Base-by-base conservation (phyloP, 2,329 filamentous ascomycete species). In the Rutstroemia sydowiana region DNA sequence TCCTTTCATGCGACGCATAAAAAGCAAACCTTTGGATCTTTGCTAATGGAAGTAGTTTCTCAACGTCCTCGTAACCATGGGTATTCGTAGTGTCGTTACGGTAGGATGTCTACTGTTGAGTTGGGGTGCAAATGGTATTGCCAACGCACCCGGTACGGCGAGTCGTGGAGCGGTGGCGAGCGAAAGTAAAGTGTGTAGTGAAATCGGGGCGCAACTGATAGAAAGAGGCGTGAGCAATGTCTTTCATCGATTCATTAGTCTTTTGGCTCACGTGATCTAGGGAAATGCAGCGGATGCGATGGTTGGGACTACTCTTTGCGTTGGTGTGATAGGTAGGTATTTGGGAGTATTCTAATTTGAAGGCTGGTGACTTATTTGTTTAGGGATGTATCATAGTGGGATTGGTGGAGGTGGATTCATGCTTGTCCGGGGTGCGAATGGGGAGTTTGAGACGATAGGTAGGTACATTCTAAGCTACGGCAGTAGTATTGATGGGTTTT, bases 371-470 rank as follows among this genome's bases (percentile, higher is more conserved):
- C 51, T 60, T 23, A 56, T 43, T 1, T 8, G 20, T 9, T n/a
- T 31, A 75, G 73, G 78, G 51, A 87, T 87, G 81, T 87, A 88
- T 60, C 87, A 91, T 66, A 80, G 79, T 37, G 91, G 92, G 14
- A 85, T 96, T 54, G 91, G 88, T 18, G 92, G 92, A 6, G 92
- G 92, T 37, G 92, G 92, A 2, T 97, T 97, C 70, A 87, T 90
- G 77, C 75, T 95, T 5, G 79, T 95, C 5, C 82, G 88, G 44
- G 76, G 81, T 31, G 71, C 79, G 14, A 74, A 88, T 53, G 89
- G 89, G n/a, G 73, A 74, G 16, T 95, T 91, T 65, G 89, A 95
- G 64, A 84, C 84, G 53, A 82, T 97, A 59, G 63, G 63, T 64
- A 48, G 5, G 54, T 6, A 26, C 13, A 11, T 26, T 13, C 13